These are phyloP conservation scores for Boletus rufocinnamomeus DNA, from an alignment of 768 basidiomycete genomes.

Conservation along the genomic window DNA sequence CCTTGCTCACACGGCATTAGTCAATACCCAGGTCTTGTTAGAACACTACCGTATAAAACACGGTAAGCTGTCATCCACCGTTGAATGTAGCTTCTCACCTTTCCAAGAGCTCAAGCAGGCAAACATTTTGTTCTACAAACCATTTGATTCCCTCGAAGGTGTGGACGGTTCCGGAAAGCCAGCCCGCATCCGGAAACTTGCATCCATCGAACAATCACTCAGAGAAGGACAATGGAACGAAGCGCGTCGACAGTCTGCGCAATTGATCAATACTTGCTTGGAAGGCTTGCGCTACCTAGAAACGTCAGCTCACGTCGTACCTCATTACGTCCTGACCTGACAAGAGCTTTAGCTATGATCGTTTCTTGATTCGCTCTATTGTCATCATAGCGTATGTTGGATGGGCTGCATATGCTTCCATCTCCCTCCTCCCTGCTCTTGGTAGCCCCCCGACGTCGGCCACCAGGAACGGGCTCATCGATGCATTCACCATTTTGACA, in stretches of 20 bases:
- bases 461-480: constrained; percentile 11
- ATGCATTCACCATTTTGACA: constrained; percentile 30
- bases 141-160: constrained; percentile 53
- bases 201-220: constrained; percentile 50
- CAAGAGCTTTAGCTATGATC: constrained; percentile 57
- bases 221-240: constrained; percentile 42
- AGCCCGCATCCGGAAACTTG: constrained; percentile 39
- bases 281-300: constrained; percentile 76
- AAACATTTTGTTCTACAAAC: constrained; percentile 62
- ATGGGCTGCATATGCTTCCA: constrained; percentile 70
- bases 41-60: constrained; percentile 81
- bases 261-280: constrained; percentile 55
- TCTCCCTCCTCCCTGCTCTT: constrained; percentile 53
- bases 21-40: constrained; percentile 70
- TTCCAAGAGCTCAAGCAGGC: constrained; percentile 58
- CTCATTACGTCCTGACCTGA: constrained; percentile 7
- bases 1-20: constrained; percentile 55
- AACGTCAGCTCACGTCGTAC: constrained; percentile 41
- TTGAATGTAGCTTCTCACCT: constrained; percentile 4
- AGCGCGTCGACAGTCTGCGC: constrained; percentile 50
- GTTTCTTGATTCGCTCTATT: constrained; percentile 65
- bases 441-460: constrained; percentile 17
- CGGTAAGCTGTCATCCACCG: constrained; percentile 42
- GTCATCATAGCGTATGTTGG: constrained; percentile 74
- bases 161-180: constrained; percentile 27